Base-by-base conservation (phyloP, 805 yeast genomes). In the Nematodospora valgi region DNA sequence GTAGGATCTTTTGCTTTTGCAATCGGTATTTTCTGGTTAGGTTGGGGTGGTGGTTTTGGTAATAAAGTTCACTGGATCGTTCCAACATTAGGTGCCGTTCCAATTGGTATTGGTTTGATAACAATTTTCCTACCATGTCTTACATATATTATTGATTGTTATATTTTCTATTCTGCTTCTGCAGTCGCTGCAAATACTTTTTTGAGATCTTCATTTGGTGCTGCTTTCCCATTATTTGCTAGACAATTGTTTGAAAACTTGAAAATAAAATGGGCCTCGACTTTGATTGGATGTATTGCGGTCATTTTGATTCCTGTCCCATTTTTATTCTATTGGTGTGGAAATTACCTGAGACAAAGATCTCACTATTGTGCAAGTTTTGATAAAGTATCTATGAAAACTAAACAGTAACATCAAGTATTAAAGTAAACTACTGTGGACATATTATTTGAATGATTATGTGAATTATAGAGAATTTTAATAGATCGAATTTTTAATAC, bases 41-140 rank as follows among this genome's bases (percentile, higher is more conserved):
- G 85, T 38, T 88, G 96, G 96, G 66, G 89, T 8, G 96, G 95
- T 54, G 73, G 76, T 43, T 87, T 79, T 58, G 81, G 75, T 31
- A 58, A 78, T 21, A 59, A 59, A 12, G 76, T 85, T 23, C 95
- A 82, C 51, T 87, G 91, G 89, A 80, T 78, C 27, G 82, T 79
- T 6, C 68, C 78, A n/a, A 63, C 64, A 5, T 44, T 73, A 13
- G 68, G 74, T 37, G 76, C 77, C 4, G 51, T 62, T 2, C 49
- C 50, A 31, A 39, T 56, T 36, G 68, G 67, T 12, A 44, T 48
- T 41, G 82, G 82, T 10, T 68, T 77, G 43, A 56, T 78, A 30
- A 60, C 70, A 23, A 70, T 76, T 32, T 79, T 79, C 65, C 75
- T 75, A 44, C 77, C 81, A 5, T 70, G 76, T 39, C 54, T 78